These are phyloP conservation scores for Trichosanthes truncata DNA, from an alignment of 306 rosid species.

Conservation along the genomic window DNA sequence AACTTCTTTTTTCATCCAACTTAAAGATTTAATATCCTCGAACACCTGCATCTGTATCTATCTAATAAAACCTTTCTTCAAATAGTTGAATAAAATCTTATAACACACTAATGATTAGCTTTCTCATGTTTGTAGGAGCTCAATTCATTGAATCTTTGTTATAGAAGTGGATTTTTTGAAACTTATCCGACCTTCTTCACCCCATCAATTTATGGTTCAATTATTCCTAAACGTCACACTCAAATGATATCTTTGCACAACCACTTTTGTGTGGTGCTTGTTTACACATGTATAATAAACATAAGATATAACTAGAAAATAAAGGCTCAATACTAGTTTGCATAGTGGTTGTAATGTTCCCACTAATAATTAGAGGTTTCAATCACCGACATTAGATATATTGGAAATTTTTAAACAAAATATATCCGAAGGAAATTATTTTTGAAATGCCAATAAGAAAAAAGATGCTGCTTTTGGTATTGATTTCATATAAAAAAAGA, in stretches of 20 bases:
- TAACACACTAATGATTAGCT: neutral
- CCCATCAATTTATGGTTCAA: slow-evolving; percentile 3
- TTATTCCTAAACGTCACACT: neutral
- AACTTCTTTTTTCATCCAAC: neutral
- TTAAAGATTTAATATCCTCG: too few species aligned
- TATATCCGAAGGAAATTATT: neutral
- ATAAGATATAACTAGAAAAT: neutral
- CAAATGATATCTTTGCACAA: neutral
- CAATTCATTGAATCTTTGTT: neutral
- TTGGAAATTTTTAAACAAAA: neutral
- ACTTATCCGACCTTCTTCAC: neutral
- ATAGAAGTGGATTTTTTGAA: neutral
- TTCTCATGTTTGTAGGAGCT: neutral
- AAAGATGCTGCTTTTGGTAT: neutral
- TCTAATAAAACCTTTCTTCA: neutral
- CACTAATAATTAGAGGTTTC: neutral
- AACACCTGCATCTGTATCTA: too few species aligned
- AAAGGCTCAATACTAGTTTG: neutral
- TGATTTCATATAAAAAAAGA: neutral
- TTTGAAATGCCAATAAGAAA: neutral
- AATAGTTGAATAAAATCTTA: too few species aligned
- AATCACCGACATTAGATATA: slow-evolving; percentile 5
- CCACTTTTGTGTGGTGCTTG: neutral
- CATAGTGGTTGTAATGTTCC: slow-evolving; percentile 1
- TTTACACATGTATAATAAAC: neutral